phyloP scores from a whole-genome alignment of 345 rosid genomes.

The Viola odorata region DNA sequence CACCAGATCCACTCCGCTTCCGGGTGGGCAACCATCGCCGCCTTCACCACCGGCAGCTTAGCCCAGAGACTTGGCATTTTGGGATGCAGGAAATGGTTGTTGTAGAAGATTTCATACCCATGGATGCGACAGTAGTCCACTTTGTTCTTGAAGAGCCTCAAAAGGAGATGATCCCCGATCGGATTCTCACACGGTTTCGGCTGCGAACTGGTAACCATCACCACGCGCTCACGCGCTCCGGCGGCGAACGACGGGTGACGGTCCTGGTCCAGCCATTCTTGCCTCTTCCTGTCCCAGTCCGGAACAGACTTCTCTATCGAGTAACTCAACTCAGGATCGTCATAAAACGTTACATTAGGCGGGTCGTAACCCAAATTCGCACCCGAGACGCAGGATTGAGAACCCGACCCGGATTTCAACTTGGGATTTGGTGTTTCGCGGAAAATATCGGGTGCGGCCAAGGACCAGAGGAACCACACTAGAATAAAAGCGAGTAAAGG shows the following conservation, averaged over 20 bases:
- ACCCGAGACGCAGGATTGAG: constrained; percentile 20
- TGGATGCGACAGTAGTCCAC: constrained; percentile 89
- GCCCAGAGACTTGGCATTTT: constrained; percentile 81
- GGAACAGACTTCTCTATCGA: constrained; percentile 47
- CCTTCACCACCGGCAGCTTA: constrained; percentile 61
- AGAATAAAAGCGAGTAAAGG: constrained; percentile 56
- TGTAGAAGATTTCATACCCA: constrained; percentile 78
- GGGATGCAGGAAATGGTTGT: constrained; percentile 66
- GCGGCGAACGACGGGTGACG: constrained; percentile 65
- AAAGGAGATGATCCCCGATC: constrained; percentile 70
- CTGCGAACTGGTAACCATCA: constrained; percentile 85
- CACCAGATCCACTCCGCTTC: constrained; percentile 99
- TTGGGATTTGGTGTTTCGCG: constrained; percentile 5
- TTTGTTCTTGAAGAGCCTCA: constrained; percentile 82
- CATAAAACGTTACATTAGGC: constrained; percentile 58
- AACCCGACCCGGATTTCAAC: neutral
- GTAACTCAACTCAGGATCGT: constrained; percentile 63
- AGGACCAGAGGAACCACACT: constrained; percentile 63
- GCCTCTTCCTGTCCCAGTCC: constrained; percentile 78
- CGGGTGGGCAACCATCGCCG: constrained; percentile 94
- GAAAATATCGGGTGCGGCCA: constrained; percentile 22
- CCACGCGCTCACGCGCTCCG: constrained; percentile 51
- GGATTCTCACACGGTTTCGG: constrained; percentile 73
- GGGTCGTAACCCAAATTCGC: constrained; percentile 50
- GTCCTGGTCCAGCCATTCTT: constrained; percentile 58